Percentiles rank a stretch among this genome's conserved stretches.
phyloP scores from a whole-genome alignment of 2,329 filamentous ascomycete genomes.

The Penicillium sumatraense region DNA sequence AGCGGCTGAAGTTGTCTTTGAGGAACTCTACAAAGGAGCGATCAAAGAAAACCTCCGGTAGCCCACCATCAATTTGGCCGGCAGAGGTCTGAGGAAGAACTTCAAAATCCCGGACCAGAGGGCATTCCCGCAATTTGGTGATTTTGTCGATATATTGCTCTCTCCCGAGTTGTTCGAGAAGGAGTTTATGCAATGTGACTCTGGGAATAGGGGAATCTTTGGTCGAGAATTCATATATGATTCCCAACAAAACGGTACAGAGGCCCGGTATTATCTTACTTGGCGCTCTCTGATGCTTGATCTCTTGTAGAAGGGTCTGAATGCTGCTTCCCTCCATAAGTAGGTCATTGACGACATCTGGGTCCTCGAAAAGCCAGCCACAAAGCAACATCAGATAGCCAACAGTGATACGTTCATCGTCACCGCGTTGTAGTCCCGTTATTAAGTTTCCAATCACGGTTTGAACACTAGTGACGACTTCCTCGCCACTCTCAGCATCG shows the following conservation, averaged over 20 bases:
- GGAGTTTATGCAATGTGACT: slow-evolving; percentile 76
- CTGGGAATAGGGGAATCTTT: slow-evolving; percentile 92
- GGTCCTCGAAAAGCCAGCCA: slow-evolving; percentile 90
- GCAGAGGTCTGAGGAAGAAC: slow-evolving; percentile 74
- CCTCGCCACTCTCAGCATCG: slow-evolving; percentile 85
- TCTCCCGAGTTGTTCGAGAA: slow-evolving; percentile 77
- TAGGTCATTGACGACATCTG: slow-evolving; percentile 90
- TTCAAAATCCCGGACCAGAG: slow-evolving; percentile 85
- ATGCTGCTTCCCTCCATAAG: slow-evolving; percentile 89
- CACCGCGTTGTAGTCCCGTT: slow-evolving; percentile 72
- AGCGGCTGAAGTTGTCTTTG: slow-evolving; percentile 90
- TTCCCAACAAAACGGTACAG: slow-evolving; percentile 80
- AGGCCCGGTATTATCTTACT: slow-evolving; percentile 77
- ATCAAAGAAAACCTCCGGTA: slow-evolving; percentile 86
- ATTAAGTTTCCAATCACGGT: slow-evolving; percentile 85
- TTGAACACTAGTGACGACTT: slow-evolving; percentile 93
- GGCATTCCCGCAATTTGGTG: slow-evolving; percentile 74
- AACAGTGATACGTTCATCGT: slow-evolving; percentile 78
- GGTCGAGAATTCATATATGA: slow-evolving; percentile 95
- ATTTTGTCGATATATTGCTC: slow-evolving; percentile 87
- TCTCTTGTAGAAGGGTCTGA: slow-evolving; percentile 79
- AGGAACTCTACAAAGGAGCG: slow-evolving; percentile 87
- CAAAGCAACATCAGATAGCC: slow-evolving; percentile 89
- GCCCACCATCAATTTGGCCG: slow-evolving; percentile 54
- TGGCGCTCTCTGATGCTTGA: slow-evolving; percentile 64